These are phyloP conservation scores for Leucosporidium yakuticum DNA, from an alignment of 768 basidiomycete species.

Conservation along the genomic window DNA sequence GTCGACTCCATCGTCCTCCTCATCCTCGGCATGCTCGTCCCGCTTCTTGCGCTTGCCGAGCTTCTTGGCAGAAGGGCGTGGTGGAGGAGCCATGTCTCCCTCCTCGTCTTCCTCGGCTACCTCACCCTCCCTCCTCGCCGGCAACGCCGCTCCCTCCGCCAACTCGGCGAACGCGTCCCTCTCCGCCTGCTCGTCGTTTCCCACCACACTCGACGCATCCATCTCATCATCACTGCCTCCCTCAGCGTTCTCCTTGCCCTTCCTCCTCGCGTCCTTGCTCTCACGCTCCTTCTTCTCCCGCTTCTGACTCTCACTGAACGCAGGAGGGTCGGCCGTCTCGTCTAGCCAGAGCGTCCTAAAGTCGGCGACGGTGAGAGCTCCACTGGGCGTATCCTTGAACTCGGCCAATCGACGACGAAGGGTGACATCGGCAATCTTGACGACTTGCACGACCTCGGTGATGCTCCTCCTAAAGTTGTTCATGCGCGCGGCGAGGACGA, in stretches of 20 bases:
- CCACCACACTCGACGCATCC: slow-evolving; percentile 36
- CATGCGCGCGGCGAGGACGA: slow-evolving; percentile 94
- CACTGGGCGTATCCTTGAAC: slow-evolving; percentile 84
- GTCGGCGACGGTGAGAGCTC: slow-evolving; percentile 75
- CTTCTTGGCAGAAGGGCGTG: slow-evolving; percentile 8
- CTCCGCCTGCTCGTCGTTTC: slow-evolving; percentile 40
- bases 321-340: slow-evolving; percentile 86
- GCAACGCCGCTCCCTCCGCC: slow-evolving; percentile 9
- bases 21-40: slow-evolving; percentile 43
- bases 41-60: slow-evolving; percentile 45
- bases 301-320: slow-evolving; percentile 51
- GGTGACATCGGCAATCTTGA: slow-evolving; percentile 96
- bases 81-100: slow-evolving; percentile 16
- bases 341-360: slow-evolving; percentile 86
- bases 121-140: slow-evolving; percentile 24
- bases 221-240: slow-evolving; percentile 45
- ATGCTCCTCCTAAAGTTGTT: slow-evolving; percentile 90
- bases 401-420: slow-evolving; percentile 88
- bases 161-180: slow-evolving; percentile 15
- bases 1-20: slow-evolving; percentile 31
- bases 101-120: slow-evolving; percentile 39
- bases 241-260: slow-evolving; percentile 49
- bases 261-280: slow-evolving; percentile 12
- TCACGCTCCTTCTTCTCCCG: slow-evolving; percentile 28
- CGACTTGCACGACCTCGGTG: slow-evolving; percentile 95